These are phyloP conservation scores for Hydrangea macrophylla DNA, from an alignment of 148 eudicot genomes.

Conservation along the genomic window DNA sequence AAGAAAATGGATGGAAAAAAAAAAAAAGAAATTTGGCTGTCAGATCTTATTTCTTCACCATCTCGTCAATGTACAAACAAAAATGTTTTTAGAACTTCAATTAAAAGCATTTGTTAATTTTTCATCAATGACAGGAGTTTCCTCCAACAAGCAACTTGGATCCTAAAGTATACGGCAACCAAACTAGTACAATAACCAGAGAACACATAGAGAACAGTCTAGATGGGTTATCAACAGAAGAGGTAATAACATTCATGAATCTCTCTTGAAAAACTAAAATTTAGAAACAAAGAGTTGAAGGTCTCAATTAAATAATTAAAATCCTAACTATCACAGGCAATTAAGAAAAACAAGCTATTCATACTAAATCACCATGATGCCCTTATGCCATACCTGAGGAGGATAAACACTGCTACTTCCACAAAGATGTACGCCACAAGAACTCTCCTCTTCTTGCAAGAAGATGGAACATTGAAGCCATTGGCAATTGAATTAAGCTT, in stretches of 20 bases:
- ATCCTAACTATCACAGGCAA: conserved; percentile 32
- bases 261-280: not conserved
- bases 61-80: not conserved
- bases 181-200: conserved; percentile 56
- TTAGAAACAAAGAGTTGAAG: not conserved
- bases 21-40: not conserved
- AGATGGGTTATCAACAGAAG: conserved; percentile 43
- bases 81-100: not conserved
- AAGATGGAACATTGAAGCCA: conserved; percentile 69
- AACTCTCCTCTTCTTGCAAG: conserved; percentile 63
- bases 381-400: conserved; percentile 54
- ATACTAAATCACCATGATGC: conserved; percentile 72
- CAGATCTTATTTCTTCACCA: not conserved
- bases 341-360: conserved; percentile 43
- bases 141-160: conserved; percentile 76
- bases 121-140: conserved; percentile 33
- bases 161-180: conserved; percentile 56
- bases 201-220: conserved; percentile 53
- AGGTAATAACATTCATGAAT: conserved; percentile 35
- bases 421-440: conserved; percentile 67
- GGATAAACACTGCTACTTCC: conserved; percentile 58
- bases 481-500: conserved; percentile 69
- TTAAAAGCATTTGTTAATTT: not conserved
- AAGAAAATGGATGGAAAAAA: not conserved
- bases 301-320: not conserved